Base-by-base conservation (phyloP, 1,139 yeast genomes). In the Debaryomycetaceae sp. region DNA sequence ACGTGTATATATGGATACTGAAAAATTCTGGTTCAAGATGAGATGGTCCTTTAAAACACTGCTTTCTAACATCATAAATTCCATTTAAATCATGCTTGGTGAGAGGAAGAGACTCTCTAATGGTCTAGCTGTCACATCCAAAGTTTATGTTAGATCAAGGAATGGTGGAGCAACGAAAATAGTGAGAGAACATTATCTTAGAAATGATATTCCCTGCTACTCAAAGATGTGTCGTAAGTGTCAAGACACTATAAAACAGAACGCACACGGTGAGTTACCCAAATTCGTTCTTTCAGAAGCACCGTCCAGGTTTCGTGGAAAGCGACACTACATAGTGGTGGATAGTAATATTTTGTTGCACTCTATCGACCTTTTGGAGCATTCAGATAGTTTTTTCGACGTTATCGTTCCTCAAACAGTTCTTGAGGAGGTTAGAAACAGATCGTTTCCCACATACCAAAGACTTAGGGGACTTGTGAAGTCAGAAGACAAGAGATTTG, bases 401-500 rank as follows among this genome's bases (percentile, higher is more conserved):
- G 96, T 91, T 22, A 85, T 95, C 45, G 70, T 95, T 13, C 97
- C 98, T 2, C 99, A 95, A 63, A 86, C 96, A 3, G 98, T 89
- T 1, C 72, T 95, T 39, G 98, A 95, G 56, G 98, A 95, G 64
- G 97, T 91, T 17, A 80, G 90, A 51, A 90, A 89, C 61, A 76
- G 87, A 58, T 87, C 96, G 39, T 80, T 84, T 57, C 97, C 99
- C 2, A 84, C 91, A 27, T 95, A 91, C 60, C 85, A 87, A 56
- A 76, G 99, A 58, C 67, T 93, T 43, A 77, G 98, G 56, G 80
- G 87, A 5, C 70, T 95, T 39, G 83, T 89, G 14, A 83, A 81
- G 56, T 83, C 83, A 42, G 91, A 86, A 46, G 88, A 81, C 40
- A 95, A 93, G 63, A 73, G 98, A 50, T 89, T 91, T 59, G 80